These are phyloP conservation scores for Cercospora sp. DNA, from an alignment of 2,329 filamentous ascomycete genomes.

Conservation along the genomic window DNA sequence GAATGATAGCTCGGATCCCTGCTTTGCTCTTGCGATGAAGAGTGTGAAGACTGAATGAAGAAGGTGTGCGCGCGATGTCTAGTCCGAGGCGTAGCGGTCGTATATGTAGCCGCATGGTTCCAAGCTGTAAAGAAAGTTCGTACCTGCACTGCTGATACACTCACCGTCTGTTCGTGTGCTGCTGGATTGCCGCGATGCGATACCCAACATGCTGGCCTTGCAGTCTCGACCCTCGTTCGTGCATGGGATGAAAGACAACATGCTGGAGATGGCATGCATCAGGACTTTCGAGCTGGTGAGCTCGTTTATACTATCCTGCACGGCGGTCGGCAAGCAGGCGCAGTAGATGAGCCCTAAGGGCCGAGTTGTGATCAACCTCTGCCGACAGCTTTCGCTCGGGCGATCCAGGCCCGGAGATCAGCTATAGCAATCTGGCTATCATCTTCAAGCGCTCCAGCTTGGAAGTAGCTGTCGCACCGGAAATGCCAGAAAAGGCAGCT, in stretches of 20 bases:
- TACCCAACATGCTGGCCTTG: background rate
- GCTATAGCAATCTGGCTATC: background rate
- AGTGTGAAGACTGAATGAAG: background rate
- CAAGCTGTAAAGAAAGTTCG: background rate
- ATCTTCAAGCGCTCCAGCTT: background rate
- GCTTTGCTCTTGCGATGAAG: background rate
- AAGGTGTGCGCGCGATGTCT: background rate
- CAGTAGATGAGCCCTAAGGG: background rate
- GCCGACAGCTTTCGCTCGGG: background rate
- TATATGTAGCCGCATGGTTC: background rate
- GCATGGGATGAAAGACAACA: background rate
- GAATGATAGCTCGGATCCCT: background rate
- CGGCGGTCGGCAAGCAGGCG: background rate
- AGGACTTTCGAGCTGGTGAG: background rate
- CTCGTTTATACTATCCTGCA: background rate
- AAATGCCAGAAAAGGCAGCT: background rate
- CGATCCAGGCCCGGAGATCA: background rate
- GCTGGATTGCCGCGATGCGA: background rate
- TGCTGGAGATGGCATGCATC: background rate
- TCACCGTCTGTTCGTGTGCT: background rate
- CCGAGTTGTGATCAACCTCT: background rate
- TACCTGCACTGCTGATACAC: background rate
- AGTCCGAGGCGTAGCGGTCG: background rate
- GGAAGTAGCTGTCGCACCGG: background rate
- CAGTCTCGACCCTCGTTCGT: background rate